Conservation (phyloP, 148 eudicot species). For the Rhododendron mucronatum region DNA sequence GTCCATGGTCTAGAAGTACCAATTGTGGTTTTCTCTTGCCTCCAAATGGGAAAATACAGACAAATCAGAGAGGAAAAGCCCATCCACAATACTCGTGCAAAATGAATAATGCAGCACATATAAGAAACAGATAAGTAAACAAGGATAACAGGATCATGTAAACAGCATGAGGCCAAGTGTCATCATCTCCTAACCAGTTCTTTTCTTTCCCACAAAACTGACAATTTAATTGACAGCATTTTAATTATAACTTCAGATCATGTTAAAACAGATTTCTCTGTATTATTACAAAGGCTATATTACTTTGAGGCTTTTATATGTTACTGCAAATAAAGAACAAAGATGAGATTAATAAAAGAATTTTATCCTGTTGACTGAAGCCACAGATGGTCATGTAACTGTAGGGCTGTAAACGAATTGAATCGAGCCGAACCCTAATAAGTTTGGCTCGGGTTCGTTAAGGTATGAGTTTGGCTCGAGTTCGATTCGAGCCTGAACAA, state of each 20-base stretch:
- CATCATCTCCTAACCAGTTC: neutral
- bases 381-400: neutral
- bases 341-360: neutral
- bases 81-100: neutral
- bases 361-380: neutral
- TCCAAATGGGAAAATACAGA: conserved; percentile 17
- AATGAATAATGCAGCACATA: neutral
- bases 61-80: neutral
- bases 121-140: neutral
- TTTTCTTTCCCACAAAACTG: neutral
- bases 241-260: neutral
- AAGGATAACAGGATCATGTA: neutral
- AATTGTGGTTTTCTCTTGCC: conserved; percentile 86
- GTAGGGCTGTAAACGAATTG: too few species aligned
- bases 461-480: too few species aligned
- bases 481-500: too few species aligned
- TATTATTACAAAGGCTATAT: neutral
- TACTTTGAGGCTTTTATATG: neutral
- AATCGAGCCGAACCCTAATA: too few species aligned
- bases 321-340: neutral
- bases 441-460: too few species aligned
- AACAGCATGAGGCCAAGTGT: neutral
- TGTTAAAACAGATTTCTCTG: neutral
- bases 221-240: neutral
- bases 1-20: conserved; percentile 90